A percentile compares a stretch with the other conserved stretches of the same genome.
Conservation (phyloP, 1,284 basidiomycete genomes). For the Cronartium ribicola region DNA sequence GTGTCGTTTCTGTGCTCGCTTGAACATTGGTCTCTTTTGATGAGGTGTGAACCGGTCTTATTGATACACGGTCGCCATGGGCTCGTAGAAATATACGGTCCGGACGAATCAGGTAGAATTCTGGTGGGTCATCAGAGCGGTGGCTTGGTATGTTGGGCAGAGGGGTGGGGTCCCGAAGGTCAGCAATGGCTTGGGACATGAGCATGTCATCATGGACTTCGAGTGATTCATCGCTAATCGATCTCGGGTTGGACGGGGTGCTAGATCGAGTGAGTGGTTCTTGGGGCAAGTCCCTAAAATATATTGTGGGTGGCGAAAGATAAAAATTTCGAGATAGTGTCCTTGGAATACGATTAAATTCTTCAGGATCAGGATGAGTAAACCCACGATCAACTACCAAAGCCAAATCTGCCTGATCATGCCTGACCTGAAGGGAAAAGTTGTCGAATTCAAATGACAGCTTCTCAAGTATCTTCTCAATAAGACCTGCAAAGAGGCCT, state of each 20-base stretch:
- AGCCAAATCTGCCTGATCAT: conserved; percentile 8
- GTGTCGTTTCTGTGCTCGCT: not conserved
- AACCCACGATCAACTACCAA: conserved; percentile 24
- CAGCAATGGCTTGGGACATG: conserved; percentile 56
- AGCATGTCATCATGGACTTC: conserved; percentile 49
- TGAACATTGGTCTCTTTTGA: not conserved
- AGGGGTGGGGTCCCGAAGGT: conserved; percentile 50
- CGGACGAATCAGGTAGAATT: not conserved
- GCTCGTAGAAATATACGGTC: not conserved
- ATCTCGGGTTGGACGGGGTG: conserved; percentile 23
- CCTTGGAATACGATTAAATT: conserved; percentile 1
- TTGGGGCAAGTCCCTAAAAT: conserved; percentile 20
- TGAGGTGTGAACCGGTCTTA: not conserved
- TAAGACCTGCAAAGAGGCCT: conserved; percentile 31
- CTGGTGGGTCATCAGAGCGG: conserved; percentile 1
- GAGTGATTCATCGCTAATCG: conserved; percentile 43
- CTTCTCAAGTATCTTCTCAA: conserved; percentile 34
- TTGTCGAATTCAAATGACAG: conserved; percentile 27
- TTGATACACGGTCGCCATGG: not conserved
- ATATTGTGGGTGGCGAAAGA: conserved; percentile 17
- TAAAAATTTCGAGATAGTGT: conserved; percentile 22
- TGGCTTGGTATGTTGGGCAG: not conserved
- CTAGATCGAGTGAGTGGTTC: conserved; percentile 6
- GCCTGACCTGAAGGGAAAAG: conserved; percentile 11
- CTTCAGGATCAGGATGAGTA: not conserved